Evolutionary conservation across 2,329 filamentous ascomycete genomes (phyloP).

Genomic region (Clarireedia homoeocarpa): DNA sequence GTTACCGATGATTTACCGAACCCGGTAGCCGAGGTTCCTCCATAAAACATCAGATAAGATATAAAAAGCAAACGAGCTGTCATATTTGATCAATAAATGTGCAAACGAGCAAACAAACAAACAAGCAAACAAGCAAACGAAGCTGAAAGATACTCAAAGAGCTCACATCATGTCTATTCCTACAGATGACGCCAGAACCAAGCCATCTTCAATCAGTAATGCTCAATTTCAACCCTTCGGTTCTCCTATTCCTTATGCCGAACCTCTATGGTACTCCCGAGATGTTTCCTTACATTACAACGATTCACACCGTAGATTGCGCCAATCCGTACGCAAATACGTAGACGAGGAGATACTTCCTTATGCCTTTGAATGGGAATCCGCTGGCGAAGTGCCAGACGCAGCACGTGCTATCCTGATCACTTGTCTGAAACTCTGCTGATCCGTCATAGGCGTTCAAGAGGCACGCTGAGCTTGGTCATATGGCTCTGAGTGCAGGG

Average conservation of each 20-base stretch:
- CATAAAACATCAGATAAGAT: no score
- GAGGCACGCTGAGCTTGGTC: slow-evolving; percentile 26
- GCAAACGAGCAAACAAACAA: no score
- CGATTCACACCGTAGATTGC: slow-evolving; percentile 50
- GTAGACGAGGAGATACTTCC: slow-evolving; percentile 51
- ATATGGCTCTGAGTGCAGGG: slow-evolving; percentile 31
- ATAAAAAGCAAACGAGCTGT: no score
- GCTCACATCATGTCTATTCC: not conserved
- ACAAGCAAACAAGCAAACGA: no score
- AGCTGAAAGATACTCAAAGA: no score
- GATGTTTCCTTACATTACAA: slow-evolving; percentile 50
- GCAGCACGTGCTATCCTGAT: slow-evolving; percentile 28
- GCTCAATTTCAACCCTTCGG: slow-evolving; percentile 18
- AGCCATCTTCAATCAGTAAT: not conserved
- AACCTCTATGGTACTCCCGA: slow-evolving; percentile 29
- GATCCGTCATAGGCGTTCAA: slow-evolving; percentile 20
- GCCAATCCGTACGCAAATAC: slow-evolving; percentile 48
- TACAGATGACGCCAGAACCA: not conserved
- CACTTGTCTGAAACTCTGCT: not conserved
- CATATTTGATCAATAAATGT: no score
- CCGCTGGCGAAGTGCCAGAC: slow-evolving; percentile 42
- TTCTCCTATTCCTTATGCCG: slow-evolving; percentile 25
- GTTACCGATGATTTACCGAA: no score
- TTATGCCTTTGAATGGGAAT: slow-evolving; percentile 56
- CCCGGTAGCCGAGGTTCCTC: no score